Base-by-base conservation (phyloP, 176 grass and related monocot species). In the Musa troglodytarum region DNA sequence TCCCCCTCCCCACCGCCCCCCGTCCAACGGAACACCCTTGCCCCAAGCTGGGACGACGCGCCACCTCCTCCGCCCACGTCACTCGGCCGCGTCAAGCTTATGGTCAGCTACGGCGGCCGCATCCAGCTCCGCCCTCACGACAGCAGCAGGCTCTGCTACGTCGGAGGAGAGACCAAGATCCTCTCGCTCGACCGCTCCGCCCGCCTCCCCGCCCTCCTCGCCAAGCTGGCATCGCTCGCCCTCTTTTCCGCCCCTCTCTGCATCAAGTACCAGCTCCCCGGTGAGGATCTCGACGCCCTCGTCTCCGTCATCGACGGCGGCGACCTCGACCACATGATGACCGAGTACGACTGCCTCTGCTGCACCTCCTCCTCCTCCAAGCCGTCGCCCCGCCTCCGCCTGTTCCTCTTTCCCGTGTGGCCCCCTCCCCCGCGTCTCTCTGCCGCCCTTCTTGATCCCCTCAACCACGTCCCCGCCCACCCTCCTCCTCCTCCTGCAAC, bases 91-190 rank as follows among this genome's bases (percentile, higher is more conserved):
- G 78, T 77, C 74, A 88, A 92, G 20, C 81, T 99, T 8, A 99
- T 99, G 96, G 89, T 99, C 1, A 99, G 96, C 77, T 99, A 99
- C 84, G 88, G 91, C 1, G 96, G 96, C 0, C 91, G 91, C 76
- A 99, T 99, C 90, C 90, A 94, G 81, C 96, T 85, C 22, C 78
- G 91, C 1, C 84, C 86, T 0, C 88, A 92, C 61, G 91, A 99
- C 76, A 87, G 88, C 68, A 51, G 17, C 88, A 88, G 91, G 82
- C 88, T 99, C 58, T 72, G 88, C 11, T 99, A 99, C 71, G 82
- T 99, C 81, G 93, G 91, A 71, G 95, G 96, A 19, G 96, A 99
- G 59, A 89, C 96, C 16, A 99, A 99, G 88, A 94, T 99, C 86
- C 88, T 99, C n/a, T 81, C 84, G 54, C 21, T 99, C 25, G 96